Conservation (phyloP, 768 basidiomycete genomes). For the Tricholoma flavovirens region DNA sequence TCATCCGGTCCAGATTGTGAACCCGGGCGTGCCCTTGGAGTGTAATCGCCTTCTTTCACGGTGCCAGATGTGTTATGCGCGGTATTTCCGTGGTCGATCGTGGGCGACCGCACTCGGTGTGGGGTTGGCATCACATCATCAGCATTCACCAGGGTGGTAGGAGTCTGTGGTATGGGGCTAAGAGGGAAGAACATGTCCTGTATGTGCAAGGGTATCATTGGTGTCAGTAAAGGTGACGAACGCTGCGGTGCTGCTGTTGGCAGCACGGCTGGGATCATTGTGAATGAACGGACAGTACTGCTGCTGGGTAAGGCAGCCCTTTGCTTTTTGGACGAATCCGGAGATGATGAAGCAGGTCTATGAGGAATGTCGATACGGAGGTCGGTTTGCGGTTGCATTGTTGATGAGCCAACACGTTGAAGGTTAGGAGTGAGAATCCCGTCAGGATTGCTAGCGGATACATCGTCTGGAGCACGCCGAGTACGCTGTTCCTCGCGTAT, state of each 20-base stretch:
- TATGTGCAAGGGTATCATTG: constrained; percentile 47
- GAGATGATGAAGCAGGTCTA: constrained; percentile 21
- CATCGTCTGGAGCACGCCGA: constrained; percentile 25
- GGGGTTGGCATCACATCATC: constrained; percentile 28
- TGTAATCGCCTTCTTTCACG: constrained; percentile 45
- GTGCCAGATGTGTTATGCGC: constrained; percentile 3
- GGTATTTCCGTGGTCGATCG: constrained; percentile 30
- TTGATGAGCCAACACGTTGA: constrained; percentile 8
- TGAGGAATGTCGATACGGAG: constrained; percentile 3
- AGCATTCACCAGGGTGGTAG: constrained; percentile 14
- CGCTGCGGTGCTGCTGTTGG: constrained; percentile 39
- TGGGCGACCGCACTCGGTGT: constrained; percentile 36
- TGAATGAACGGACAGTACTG: constrained; percentile 55
- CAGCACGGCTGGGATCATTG: constrained; percentile 61
- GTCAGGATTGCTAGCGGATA: constrained; percentile 18
- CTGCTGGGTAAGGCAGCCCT: constrained; percentile 21
- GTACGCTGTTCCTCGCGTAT: constrained; percentile 61
- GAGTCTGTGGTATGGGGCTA: constrained; percentile 41
- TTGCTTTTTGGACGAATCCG: constrained; percentile 6
- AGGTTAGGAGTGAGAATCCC: constrained; percentile 16
- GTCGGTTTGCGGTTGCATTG: not conserved
- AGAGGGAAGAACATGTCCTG: constrained; percentile 18
- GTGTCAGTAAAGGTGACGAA: constrained; percentile 49
- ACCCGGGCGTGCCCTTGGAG: constrained; percentile 41
- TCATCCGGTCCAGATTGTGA: constrained; percentile 32